Evolutionary conservation across 2,329 filamentous ascomycete genomes (phyloP).

Genomic region (Ilyonectria destructans): DNA sequence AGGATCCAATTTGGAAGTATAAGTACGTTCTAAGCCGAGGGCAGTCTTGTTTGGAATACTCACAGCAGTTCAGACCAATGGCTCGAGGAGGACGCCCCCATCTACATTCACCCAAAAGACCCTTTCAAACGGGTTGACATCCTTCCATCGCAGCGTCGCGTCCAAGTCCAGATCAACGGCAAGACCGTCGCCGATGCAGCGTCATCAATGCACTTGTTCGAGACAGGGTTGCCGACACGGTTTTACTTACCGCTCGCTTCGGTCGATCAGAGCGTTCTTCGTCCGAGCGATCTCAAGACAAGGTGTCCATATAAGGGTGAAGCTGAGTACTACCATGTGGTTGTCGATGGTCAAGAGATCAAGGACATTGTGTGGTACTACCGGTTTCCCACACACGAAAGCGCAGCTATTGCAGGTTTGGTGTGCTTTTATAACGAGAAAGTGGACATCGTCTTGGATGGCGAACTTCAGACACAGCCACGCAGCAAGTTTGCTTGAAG

Average conservation of each 20-base stretch:
- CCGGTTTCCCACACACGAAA: slow-evolving; percentile 70
- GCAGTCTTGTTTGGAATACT: not conserved
- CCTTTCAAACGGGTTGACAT: slow-evolving; percentile 78
- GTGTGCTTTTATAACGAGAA: slow-evolving; percentile 80
- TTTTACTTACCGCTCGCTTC: slow-evolving; percentile 73
- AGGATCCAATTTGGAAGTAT: slow-evolving; percentile 56
- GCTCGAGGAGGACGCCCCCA: slow-evolving; percentile 72
- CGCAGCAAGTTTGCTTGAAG: slow-evolving; percentile 46
- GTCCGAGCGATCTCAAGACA: slow-evolving; percentile 67
- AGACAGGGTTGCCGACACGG: slow-evolving; percentile 72
- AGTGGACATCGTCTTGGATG: slow-evolving; percentile 75
- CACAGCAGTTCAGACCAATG: slow-evolving; percentile 53
- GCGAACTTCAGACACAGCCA: slow-evolving; percentile 55
- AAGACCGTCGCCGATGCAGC: slow-evolving; percentile 63
- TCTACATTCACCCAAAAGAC: slow-evolving; percentile 77
- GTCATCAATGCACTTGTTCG: slow-evolving; percentile 69
- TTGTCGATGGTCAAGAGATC: slow-evolving; percentile 60
- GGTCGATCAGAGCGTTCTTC: slow-evolving; percentile 63
- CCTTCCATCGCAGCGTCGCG: slow-evolving; percentile 67
- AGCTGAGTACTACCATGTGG: slow-evolving; percentile 74
- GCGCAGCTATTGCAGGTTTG: slow-evolving; percentile 67
- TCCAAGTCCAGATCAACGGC: slow-evolving; percentile 67
- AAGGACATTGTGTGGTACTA: slow-evolving; percentile 77
- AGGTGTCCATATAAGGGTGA: slow-evolving; percentile 79
- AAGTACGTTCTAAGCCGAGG: slow-evolving; percentile 43